Conservation (phyloP, 2,329 filamentous ascomycete genomes). For the Parafenestella ontariensis region DNA sequence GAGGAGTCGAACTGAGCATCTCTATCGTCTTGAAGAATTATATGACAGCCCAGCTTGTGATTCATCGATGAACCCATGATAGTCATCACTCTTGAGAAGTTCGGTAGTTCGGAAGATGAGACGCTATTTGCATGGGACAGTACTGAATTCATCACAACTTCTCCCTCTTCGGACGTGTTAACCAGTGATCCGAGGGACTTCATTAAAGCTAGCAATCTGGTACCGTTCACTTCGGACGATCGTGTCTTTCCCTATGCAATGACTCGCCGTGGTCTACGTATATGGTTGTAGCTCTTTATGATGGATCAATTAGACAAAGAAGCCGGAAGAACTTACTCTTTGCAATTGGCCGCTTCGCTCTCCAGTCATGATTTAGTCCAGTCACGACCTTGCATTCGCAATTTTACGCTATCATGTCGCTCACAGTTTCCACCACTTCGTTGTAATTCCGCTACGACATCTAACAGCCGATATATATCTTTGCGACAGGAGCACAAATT, state of each 20-base stretch:
- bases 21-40: too few species aligned
- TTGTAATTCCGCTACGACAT: conserved; percentile 15
- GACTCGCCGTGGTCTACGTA: conserved; percentile 21
- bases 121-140: conserved; percentile 27
- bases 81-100: too few species aligned
- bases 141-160: background rate
- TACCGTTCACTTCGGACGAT: conserved; percentile 14
- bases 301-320: background rate
- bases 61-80: too few species aligned
- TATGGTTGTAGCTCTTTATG: conserved; percentile 9
- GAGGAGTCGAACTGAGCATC: too few species aligned
- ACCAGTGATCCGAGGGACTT: conserved; percentile 20
- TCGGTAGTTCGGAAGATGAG: conserved; percentile 26
- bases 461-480: conserved; percentile 13
- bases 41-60: too few species aligned
- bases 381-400: conserved; percentile 10
- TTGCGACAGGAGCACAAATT: conserved; percentile 8
- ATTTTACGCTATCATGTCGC: conserved; percentile 13
- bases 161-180: conserved; percentile 9
- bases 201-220: conserved; percentile 4
- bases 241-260: conserved; percentile 12
- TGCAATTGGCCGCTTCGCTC: background rate
- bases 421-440: conserved; percentile 12
- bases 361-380: conserved; percentile 1
- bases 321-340: background rate